Evolutionary conservation across 441 rosid species (phyloP).

Genomic region (Lepidium campestre): DNA sequence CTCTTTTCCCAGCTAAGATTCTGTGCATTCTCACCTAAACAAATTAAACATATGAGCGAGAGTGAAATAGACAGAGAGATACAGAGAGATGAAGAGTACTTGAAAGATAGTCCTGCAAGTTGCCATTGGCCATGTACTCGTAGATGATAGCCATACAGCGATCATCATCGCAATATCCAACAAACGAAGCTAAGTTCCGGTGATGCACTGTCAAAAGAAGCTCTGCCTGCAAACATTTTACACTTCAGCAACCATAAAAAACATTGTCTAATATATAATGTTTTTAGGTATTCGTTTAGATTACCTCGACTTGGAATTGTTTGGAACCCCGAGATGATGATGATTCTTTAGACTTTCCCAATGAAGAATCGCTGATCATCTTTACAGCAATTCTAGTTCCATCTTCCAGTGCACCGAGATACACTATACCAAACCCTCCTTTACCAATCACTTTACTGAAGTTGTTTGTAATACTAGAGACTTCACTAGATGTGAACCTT

Average conservation of each 20-base stretch:
- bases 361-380: constrained; percentile 32
- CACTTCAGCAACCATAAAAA: neutral
- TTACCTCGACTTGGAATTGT: constrained; percentile 31
- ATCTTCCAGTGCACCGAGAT: constrained; percentile 33
- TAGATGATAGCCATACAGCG: constrained; percentile 36
- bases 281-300: neutral
- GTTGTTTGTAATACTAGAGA: constrained; percentile 33
- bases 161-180: constrained; percentile 46
- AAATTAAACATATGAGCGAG: neutral
- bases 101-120: constrained; percentile 34
- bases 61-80: neutral
- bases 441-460: constrained; percentile 36
- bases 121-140: constrained; percentile 50
- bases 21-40: constrained; percentile 24
- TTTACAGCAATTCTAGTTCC: constrained; percentile 39
- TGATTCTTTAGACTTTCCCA: constrained; percentile 31
- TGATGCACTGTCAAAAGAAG: constrained; percentile 46
- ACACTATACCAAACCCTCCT: constrained; percentile 53
- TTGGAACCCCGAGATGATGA: constrained; percentile 20
- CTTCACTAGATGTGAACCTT: constrained; percentile 33
- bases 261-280: neutral
- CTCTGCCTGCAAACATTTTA: constrained; percentile 26
- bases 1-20: constrained; percentile 42
- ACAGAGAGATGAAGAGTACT: constrained; percentile 12
- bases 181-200: constrained; percentile 33